These are phyloP conservation scores for Ascochyta pisi DNA, from an alignment of 2,329 filamentous ascomycete species.

Conservation along the genomic window DNA sequence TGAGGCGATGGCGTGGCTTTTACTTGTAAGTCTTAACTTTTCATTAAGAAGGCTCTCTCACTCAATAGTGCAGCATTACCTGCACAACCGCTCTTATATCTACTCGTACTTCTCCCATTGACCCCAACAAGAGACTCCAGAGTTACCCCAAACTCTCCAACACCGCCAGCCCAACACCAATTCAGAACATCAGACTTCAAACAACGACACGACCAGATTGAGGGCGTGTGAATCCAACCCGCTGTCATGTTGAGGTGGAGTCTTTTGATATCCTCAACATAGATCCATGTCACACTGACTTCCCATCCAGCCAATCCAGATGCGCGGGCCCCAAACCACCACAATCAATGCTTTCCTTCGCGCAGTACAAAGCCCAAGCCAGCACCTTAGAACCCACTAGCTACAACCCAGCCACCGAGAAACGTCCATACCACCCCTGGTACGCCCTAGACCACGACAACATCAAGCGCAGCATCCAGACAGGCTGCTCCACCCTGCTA, in stretches of 20 bases:
- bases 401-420: neutral
- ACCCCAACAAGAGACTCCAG: too few species aligned
- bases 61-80: neutral
- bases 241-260: neutral
- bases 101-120: too few species aligned
- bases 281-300: neutral
- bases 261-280: too few species aligned
- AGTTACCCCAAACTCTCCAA: too few species aligned
- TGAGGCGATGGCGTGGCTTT: too few species aligned
- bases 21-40: too few species aligned
- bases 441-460: constrained; percentile 9
- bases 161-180: too few species aligned
- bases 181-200: too few species aligned
- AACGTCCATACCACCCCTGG: constrained; percentile 11
- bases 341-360: neutral
- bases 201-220: too few species aligned
- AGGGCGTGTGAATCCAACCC: neutral
- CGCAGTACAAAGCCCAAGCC: neutral
- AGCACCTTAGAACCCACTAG: neutral
- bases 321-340: neutral
- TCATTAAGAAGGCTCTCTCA: neutral
- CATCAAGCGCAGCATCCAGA: neutral
- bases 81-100: fast-evolving
- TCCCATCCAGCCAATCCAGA: neutral
- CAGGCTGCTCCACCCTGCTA: constrained; percentile 9